Conservation (phyloP, 1,284 basidiomycete species). For the Fomitopsis palustris region DNA sequence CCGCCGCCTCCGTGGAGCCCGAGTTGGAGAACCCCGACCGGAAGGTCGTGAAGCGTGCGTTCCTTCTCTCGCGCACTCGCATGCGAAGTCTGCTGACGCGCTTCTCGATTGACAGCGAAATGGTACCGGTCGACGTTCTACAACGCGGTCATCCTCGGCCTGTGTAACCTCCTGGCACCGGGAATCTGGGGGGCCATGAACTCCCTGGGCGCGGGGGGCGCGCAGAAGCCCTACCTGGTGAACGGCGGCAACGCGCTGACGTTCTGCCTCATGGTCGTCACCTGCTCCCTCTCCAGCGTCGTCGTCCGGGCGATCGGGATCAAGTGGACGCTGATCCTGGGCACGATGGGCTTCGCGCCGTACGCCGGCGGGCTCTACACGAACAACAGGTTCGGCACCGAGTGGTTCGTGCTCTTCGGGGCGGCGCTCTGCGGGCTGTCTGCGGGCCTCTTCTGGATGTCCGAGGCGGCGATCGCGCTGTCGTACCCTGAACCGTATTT, state of each 20-base stretch:
- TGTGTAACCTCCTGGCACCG: not conserved
- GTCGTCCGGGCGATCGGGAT: not conserved
- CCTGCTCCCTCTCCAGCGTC: not conserved
- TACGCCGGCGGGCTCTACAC: not conserved
- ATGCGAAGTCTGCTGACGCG: not conserved
- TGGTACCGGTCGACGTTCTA: not conserved
- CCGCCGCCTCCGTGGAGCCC: not conserved
- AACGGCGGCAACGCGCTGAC: not conserved
- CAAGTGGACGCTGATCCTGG: not conserved
- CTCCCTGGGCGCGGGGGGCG: not conserved
- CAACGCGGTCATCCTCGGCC: not conserved
- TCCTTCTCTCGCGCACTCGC: too few relatives aligned
- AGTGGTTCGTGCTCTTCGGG: not conserved
- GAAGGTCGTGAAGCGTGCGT: not conserved
- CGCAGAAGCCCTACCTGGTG: not conserved
- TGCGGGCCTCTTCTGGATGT: not conserved
- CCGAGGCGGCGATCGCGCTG: not conserved
- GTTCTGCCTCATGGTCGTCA: not conserved
- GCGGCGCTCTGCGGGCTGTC: not conserved
- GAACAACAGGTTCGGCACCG: not conserved
- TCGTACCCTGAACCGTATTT: not conserved
- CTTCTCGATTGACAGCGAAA: not conserved
- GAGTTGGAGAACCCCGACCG: not conserved
- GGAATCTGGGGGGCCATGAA: not conserved
- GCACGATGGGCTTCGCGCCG: not conserved